Percentiles rank a stretch among this genome's conserved stretches.
phyloP scores from a whole-genome alignment of 2,329 filamentous ascomycete genomes.

The Westerdykella aurantiaca region DNA sequence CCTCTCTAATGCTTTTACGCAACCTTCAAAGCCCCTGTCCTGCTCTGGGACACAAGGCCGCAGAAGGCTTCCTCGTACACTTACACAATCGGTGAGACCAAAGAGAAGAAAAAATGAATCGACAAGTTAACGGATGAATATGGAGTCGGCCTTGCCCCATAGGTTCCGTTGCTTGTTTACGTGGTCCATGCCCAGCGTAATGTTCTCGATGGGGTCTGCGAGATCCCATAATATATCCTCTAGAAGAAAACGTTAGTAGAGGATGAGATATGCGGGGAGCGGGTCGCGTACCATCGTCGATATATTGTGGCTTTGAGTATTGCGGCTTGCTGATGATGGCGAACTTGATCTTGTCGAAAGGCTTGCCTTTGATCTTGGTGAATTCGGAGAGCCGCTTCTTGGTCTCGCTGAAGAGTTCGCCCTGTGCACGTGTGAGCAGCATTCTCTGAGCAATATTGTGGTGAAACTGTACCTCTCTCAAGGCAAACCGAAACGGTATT shows the following conservation, averaged over 20 bases:
- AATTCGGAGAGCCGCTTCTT: slow-evolving; percentile 91
- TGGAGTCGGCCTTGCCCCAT: slow-evolving; percentile 57
- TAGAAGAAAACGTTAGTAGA: slow-evolving; percentile 10
- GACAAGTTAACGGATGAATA: slow-evolving; percentile 51
- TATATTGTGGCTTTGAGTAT: slow-evolving; percentile 73
- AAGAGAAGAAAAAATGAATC: neutral
- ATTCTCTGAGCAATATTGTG: neutral
- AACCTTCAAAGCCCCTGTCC: neutral
- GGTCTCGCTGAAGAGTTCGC: slow-evolving; percentile 81
- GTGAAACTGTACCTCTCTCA: slow-evolving; percentile 62
- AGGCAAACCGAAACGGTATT: slow-evolving; percentile 82
- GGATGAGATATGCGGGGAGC: neutral
- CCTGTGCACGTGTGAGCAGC: slow-evolving; percentile 43
- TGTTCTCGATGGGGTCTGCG: slow-evolving; percentile 34
- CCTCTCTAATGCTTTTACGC: neutral
- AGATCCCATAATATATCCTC: slow-evolving; percentile 45
- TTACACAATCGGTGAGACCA: neutral
- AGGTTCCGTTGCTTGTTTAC: slow-evolving; percentile 56
- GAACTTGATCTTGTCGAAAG: slow-evolving; percentile 98
- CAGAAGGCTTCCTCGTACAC: neutral
- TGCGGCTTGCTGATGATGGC: slow-evolving; percentile 60
- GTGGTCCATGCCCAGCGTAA: slow-evolving; percentile 53
- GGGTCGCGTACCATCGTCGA: slow-evolving; percentile 73
- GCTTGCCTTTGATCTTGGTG: slow-evolving; percentile 94
- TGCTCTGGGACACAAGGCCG: neutral